Percentiles rank a stretch among this genome's conserved stretches.
Conservation (phyloP, 108 stramenopile species). For the Cyclotella choctawhatcheeana region DNA sequence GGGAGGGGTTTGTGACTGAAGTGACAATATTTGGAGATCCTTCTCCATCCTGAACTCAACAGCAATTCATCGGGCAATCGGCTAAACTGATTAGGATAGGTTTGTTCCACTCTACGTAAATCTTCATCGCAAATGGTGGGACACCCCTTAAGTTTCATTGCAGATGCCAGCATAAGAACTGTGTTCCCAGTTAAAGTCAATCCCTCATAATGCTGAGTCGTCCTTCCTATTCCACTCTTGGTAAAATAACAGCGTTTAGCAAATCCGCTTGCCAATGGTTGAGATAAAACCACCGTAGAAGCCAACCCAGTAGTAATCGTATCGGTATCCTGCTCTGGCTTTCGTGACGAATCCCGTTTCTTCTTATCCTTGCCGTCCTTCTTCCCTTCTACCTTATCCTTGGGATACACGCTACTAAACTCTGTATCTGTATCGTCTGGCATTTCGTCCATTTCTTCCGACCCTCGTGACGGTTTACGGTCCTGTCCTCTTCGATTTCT, state of each 20-base stretch:
- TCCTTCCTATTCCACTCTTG: slow-evolving; percentile 82
- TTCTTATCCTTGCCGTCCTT: slow-evolving; percentile 1
- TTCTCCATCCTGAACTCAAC: slow-evolving; percentile 81
- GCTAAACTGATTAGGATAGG: slow-evolving; percentile 86
- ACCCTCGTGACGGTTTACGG: too few relatives aligned
- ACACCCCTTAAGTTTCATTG: slow-evolving; percentile 91
- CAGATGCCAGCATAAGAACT: slow-evolving; percentile 81
- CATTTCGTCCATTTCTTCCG: slow-evolving; percentile 36
- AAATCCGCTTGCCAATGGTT: slow-evolving; percentile 80
- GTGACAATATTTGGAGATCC: slow-evolving; percentile 87
- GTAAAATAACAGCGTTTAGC: slow-evolving; percentile 91
- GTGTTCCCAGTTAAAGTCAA: slow-evolving; percentile 86
- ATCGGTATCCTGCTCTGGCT: slow-evolving; percentile 16
- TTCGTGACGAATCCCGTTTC: neutral
- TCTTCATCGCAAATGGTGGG: slow-evolving; percentile 94
- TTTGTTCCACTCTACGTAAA: slow-evolving; percentile 84
- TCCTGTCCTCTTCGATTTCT: slow-evolving; percentile 28
- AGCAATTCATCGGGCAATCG: slow-evolving; percentile 85
- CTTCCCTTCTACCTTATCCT: neutral
- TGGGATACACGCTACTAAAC: slow-evolving; percentile 18
- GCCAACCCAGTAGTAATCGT: slow-evolving; percentile 8
- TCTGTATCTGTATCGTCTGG: slow-evolving; percentile 33
- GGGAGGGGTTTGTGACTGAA: slow-evolving; percentile 84
- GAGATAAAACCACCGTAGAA: slow-evolving; percentile 29
- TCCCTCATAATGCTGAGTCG: slow-evolving; percentile 88